Base-by-base conservation (phyloP, 176 grass and related monocot species). In the Poa annua region DNA sequence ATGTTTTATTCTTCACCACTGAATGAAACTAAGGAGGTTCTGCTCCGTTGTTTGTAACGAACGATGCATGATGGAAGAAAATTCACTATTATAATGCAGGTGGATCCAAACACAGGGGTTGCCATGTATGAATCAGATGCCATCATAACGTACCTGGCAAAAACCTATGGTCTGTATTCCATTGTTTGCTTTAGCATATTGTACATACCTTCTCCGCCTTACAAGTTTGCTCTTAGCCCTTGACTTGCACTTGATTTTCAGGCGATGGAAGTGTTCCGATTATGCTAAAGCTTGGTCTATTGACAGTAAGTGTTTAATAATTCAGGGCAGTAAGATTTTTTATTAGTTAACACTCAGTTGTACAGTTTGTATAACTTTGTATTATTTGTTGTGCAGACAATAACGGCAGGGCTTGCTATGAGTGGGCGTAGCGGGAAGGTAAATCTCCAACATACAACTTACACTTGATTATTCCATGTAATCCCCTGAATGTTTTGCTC, bases 51-150 rank as follows among this genome's bases (percentile, higher is more conserved):
- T 74, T 12, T 0, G 47, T 20, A 41, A 81, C 8, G 3, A 72
- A n/a, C 0, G 1, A 61, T 80, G 16, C n/a, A 1, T 15, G 2
- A 13, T 66, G 17, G 62, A 44, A 44, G 35, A 4, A 54, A 86
- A 78, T 78, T 52, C 17, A 41, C 56, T 57, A 2, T 7, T 80
- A 78, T 74, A 33, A 78, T 88, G 67, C 85, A 98, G 96, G 96
- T 98, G 55, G 96, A 98, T 68, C 93, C 93, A 85, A 98, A 98
- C 84, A 98, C 89, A 70, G 96, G 90, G 11, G 80, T 93, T 20
- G 36, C 92, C 54, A 98, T 95, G 96, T 98, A 98, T 85, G 96
- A 98, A 79, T 98, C 96, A n/a, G 90, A 98, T 90, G 87, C 85
- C 63, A 98, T 98, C 79, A 92, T 98, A 95, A 95, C 75, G 83